Conservation (phyloP, 2,329 filamentous ascomycete genomes). For the Botryotinia calthae region DNA sequence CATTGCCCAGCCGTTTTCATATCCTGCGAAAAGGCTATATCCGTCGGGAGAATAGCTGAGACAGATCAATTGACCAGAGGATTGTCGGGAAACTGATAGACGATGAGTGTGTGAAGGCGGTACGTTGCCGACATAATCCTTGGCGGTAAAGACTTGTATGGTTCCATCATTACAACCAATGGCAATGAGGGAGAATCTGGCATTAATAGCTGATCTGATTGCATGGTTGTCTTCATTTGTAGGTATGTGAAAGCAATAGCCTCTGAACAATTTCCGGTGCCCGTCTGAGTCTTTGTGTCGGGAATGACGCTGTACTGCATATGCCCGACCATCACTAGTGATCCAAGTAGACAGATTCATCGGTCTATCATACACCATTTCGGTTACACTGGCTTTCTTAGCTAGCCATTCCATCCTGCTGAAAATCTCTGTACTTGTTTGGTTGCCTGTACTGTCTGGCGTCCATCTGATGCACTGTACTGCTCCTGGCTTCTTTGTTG, state of each 20-base stretch:
- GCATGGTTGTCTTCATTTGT: slow-evolving; percentile 59
- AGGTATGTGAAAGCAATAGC: slow-evolving; percentile 85
- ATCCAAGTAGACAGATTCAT: slow-evolving; percentile 97
- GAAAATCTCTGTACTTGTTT: slow-evolving; percentile 87
- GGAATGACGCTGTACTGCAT: slow-evolving; percentile 75
- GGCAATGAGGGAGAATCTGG: slow-evolving; percentile 88
- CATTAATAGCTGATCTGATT: slow-evolving; percentile 79
- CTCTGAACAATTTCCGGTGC: slow-evolving; percentile 70
- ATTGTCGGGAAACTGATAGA: slow-evolving; percentile 63
- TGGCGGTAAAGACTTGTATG: slow-evolving; percentile 85
- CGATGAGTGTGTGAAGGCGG: slow-evolving; percentile 77
- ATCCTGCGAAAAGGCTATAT: slow-evolving; percentile 92
- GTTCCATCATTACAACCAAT: slow-evolving; percentile 77
- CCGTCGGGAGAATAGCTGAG: slow-evolving; percentile 91
- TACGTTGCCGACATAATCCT: slow-evolving; percentile 91
- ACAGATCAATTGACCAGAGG: slow-evolving; percentile 69
- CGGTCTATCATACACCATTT: slow-evolving; percentile 91
- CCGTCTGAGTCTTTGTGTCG: slow-evolving; percentile 47
- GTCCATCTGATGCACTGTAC: slow-evolving; percentile 96
- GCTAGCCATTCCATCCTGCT: slow-evolving; percentile 83
- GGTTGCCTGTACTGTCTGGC: slow-evolving; percentile 74
- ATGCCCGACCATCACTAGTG: slow-evolving; percentile 80
- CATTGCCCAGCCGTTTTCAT: slow-evolving; percentile 86
- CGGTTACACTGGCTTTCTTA: slow-evolving; percentile 70
- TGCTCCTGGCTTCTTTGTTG: slow-evolving; percentile 87